phyloP scores from a whole-genome alignment of 2,329 filamentous ascomycete genomes.

The Zasmidium cellare region DNA sequence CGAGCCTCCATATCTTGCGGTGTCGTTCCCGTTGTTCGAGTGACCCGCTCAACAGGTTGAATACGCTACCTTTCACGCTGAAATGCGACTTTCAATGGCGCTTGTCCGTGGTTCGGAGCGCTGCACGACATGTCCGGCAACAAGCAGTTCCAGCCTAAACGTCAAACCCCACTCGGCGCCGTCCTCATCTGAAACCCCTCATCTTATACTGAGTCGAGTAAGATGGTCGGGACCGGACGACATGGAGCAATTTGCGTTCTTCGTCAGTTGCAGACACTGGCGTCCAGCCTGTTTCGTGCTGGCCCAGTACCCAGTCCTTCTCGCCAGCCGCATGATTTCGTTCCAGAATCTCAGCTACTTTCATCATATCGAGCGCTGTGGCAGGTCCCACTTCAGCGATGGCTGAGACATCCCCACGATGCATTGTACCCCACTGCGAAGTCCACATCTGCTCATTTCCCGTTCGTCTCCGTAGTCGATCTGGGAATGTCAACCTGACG shows the following conservation, averaged over 20 bases:
- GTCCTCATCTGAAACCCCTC: too few relatives aligned
- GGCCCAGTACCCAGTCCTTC: neutral
- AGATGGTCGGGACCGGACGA: neutral
- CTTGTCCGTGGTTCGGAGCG: too few relatives aligned
- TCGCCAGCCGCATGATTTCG: neutral
- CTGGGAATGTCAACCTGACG: neutral
- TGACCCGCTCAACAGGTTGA: too few relatives aligned
- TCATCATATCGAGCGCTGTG: neutral
- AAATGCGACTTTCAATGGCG: too few relatives aligned
- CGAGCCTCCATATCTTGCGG: too few relatives aligned
- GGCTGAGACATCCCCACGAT: neutral
- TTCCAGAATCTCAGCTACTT: neutral
- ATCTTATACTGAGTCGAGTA: too few relatives aligned
- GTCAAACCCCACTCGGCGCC: too few relatives aligned
- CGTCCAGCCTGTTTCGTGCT: neutral
- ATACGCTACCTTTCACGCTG: too few relatives aligned
- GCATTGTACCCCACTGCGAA: too few relatives aligned
- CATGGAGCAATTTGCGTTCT: neutral
- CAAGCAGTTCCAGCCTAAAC: too few relatives aligned
- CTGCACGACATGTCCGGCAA: too few relatives aligned
- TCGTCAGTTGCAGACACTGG: neutral
- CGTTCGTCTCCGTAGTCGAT: neutral
- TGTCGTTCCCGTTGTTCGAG: too few relatives aligned
- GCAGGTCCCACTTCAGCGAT: neutral
- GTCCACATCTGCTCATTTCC: neutral